Evolutionary conservation across 2,329 filamentous ascomycete species (phyloP).

Genomic region (Alternaria sp.): DNA sequence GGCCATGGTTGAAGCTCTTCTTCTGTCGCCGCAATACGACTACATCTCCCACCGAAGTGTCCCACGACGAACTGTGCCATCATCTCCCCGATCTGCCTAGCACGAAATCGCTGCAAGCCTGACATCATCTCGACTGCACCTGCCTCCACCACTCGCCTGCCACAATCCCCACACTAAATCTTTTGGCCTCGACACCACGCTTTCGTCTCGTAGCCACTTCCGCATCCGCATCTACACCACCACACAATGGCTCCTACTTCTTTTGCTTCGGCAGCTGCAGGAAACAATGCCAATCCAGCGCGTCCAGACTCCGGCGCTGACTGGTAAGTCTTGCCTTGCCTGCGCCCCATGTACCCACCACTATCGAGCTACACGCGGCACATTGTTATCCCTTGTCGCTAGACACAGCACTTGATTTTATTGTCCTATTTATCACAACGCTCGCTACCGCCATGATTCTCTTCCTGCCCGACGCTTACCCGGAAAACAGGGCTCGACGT

Average conservation of each 20-base stretch:
- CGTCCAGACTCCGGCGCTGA: conserved; percentile 56
- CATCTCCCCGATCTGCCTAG: conserved; percentile 17
- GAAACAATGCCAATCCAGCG: conserved; percentile 52
- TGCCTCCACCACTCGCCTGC: conserved; percentile 34
- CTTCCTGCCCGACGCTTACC: conserved; percentile 25
- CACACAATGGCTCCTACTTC: conserved; percentile 58
- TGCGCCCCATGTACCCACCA: conserved; percentile 15
- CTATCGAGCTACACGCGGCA: conserved; percentile 4
- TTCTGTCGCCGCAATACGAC: conserved; percentile 30
- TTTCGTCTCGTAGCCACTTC: conserved; percentile 32
- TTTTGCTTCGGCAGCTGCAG: conserved; percentile 62
- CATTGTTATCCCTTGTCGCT: conserved; percentile 24
- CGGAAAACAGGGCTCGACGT: conserved; percentile 64
- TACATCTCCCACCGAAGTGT: conserved; percentile 17
- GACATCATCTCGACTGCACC: conserved; percentile 33
- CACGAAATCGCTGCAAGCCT: conserved; percentile 31
- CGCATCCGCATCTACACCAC: conserved; percentile 19
- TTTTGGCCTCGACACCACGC: conserved; percentile 36
- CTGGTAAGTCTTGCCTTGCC: conserved; percentile 53
- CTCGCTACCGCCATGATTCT: conserved; percentile 22
- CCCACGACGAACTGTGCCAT: conserved; percentile 20
- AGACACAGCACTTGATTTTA: conserved; percentile 20
- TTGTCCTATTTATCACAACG: conserved; percentile 6
- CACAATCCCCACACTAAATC: conserved; percentile 36
- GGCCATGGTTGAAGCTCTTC: conserved; percentile 21